phyloP scores from a whole-genome alignment of 768 basidiomycete genomes.

The Mycena capillaripes region DNA sequence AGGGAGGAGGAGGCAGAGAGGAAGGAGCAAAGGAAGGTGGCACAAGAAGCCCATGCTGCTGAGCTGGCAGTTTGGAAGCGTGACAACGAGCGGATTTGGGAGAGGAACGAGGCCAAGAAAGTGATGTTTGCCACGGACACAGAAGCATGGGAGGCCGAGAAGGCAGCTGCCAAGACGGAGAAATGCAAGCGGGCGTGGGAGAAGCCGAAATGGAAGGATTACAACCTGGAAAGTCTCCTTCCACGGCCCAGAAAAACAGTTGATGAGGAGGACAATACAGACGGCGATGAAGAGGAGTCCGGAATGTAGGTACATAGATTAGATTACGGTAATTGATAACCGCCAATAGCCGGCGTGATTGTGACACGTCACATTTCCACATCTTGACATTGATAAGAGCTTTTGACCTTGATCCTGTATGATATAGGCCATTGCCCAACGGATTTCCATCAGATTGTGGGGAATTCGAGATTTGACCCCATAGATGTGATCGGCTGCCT shows the following conservation, averaged over 20 bases:
- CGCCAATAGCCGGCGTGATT: background rate
- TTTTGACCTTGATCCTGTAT: background rate
- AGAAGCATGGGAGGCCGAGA: background rate
- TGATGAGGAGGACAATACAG: background rate
- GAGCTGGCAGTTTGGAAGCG: background rate
- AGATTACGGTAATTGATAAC: background rate
- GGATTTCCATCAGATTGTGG: background rate
- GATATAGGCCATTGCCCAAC: background rate
- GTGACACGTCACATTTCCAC: background rate
- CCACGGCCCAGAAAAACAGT: background rate
- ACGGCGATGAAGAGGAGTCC: background rate
- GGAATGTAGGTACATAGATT: background rate
- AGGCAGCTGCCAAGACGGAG: background rate
- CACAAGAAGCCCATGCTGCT: background rate
- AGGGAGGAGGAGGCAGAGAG: background rate
- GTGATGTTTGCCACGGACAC: background rate
- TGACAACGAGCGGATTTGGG: background rate
- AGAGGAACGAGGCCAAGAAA: background rate
- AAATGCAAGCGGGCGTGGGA: background rate
- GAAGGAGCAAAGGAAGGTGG: background rate
- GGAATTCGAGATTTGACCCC: background rate
- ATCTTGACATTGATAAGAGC: background rate
- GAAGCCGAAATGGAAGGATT: slow-evolving; percentile 6
- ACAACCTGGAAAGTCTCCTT: background rate
- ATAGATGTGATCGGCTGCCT: background rate